Conservation (phyloP, 805 yeast genomes). For the Kodamaea kaohsiungensis region DNA sequence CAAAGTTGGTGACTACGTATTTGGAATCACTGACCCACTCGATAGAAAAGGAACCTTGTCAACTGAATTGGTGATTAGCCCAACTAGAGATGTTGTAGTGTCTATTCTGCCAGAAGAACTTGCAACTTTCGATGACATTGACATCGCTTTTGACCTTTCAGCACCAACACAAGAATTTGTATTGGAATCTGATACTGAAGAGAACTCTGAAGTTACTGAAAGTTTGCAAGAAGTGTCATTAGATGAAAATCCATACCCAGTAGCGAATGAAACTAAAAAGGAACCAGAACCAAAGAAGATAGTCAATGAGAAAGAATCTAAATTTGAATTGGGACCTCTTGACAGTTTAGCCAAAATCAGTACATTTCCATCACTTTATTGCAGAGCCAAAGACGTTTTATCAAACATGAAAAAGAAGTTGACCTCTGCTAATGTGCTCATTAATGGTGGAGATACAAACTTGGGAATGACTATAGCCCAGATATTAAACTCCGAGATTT, state of each 20-base stretch:
- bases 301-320: not conserved
- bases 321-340: constrained; percentile 14
- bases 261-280: not conserved
- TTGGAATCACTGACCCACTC: constrained; percentile 58
- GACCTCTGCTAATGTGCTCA: constrained; percentile 30
- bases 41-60: constrained; percentile 59
- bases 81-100: constrained; percentile 44
- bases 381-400: constrained; percentile 39
- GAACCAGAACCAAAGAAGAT: constrained; percentile 2
- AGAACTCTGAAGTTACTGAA: not conserved
- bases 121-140: constrained; percentile 20
- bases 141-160: constrained; percentile 21
- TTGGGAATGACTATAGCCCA: constrained; percentile 40
- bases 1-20: constrained; percentile 61
- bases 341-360: constrained; percentile 36
- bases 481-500: constrained; percentile 28
- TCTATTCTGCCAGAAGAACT: constrained; percentile 27
- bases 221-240: not conserved
- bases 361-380: constrained; percentile 34
- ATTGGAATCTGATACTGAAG: constrained; percentile 1
- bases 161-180: constrained; percentile 15
- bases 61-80: constrained; percentile 56
- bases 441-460: constrained; percentile 46
- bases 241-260: not conserved
- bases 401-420: constrained; percentile 21